A percentile compares a stretch with the other conserved stretches of the same genome.
phyloP scores from a whole-genome alignment of 2,329 filamentous ascomycete species.

The Blastomyces silverae region DNA sequence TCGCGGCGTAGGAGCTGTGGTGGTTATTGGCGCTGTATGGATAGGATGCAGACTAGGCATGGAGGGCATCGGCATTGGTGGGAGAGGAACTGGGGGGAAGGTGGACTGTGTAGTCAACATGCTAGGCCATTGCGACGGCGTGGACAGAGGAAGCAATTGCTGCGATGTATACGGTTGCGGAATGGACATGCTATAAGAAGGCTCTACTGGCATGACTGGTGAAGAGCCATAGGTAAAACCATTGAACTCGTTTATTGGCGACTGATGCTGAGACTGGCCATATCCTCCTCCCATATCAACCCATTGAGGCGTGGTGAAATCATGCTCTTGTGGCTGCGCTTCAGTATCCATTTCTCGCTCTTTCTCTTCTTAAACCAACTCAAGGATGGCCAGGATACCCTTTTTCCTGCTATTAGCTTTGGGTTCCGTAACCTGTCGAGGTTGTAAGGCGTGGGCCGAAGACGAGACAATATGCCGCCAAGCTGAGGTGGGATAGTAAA shows the following conservation, averaged over 20 bases:
- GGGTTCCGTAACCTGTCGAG: neutral
- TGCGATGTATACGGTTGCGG: conserved; percentile 50
- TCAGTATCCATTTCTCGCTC: conserved; percentile 39
- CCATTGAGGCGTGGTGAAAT: conserved; percentile 43
- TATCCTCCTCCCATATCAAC: conserved; percentile 41
- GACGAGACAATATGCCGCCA: neutral
- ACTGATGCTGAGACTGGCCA: conserved; percentile 57
- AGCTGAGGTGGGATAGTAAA: neutral
- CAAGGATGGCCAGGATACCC: neutral
- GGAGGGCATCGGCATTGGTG: conserved; percentile 42
- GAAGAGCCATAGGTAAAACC: conserved; percentile 57
- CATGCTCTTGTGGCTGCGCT: conserved; percentile 40
- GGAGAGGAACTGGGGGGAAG: conserved; percentile 56
- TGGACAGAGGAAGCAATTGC: conserved; percentile 63
- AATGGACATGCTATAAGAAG: conserved; percentile 50
- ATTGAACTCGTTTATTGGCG: conserved; percentile 62
- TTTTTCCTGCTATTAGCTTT: neutral
- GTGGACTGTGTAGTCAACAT: conserved; percentile 66
- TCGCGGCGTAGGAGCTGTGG: conserved; percentile 54
- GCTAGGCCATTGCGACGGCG: conserved; percentile 72
- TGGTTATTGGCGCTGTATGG: conserved; percentile 37
- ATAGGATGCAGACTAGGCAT: conserved; percentile 48
- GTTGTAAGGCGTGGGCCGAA: neutral
- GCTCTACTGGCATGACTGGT: conserved; percentile 55
- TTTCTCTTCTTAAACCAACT: neutral